Conservation (phyloP, 2,329 filamentous ascomycete species). For the Aphanocladium album region DNA sequence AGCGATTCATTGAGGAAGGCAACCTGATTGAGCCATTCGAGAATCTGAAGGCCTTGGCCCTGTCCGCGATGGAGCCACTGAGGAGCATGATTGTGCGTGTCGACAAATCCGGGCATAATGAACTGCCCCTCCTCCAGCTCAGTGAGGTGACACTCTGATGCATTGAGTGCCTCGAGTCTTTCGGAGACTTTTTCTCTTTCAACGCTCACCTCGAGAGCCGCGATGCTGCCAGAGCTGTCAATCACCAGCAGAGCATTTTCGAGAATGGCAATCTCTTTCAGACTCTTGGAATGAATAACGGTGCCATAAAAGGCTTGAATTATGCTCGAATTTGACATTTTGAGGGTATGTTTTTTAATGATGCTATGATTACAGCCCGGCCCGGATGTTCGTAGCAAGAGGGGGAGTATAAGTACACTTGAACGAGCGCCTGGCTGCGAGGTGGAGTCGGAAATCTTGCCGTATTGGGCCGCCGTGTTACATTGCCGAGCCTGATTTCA, state of each 20-base stretch:
- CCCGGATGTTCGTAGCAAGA: background rate
- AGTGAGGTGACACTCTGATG: constrained; percentile 11
- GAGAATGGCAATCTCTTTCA: constrained; percentile 31
- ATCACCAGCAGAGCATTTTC: constrained; percentile 32
- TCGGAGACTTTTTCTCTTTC: constrained; percentile 15
- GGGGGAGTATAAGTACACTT: background rate
- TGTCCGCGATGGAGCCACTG: constrained; percentile 47
- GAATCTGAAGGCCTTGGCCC: constrained; percentile 46
- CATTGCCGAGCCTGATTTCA: background rate
- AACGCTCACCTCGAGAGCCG: constrained; percentile 18
- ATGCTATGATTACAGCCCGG: background rate
- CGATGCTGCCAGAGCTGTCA: constrained; percentile 21
- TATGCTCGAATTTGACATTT: background rate
- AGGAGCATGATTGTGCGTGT: constrained; percentile 66
- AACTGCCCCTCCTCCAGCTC: constrained; percentile 41
- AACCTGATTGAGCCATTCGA: constrained; percentile 60
- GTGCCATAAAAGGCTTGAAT: constrained; percentile 5
- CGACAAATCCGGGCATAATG: constrained; percentile 56
- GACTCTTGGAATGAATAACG: constrained; percentile 32
- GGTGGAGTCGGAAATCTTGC: constrained; percentile 3
- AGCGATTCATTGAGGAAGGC: constrained; percentile 62
- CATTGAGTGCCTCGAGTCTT: constrained; percentile 12
- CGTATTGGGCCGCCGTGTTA: background rate
- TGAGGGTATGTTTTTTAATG: background rate
- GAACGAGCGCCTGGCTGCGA: background rate